A percentile compares a stretch with the other conserved stretches of the same genome.
These are phyloP conservation scores for Steccherinum ochraceum DNA, from an alignment of 768 basidiomycete species.

Conservation along the genomic window DNA sequence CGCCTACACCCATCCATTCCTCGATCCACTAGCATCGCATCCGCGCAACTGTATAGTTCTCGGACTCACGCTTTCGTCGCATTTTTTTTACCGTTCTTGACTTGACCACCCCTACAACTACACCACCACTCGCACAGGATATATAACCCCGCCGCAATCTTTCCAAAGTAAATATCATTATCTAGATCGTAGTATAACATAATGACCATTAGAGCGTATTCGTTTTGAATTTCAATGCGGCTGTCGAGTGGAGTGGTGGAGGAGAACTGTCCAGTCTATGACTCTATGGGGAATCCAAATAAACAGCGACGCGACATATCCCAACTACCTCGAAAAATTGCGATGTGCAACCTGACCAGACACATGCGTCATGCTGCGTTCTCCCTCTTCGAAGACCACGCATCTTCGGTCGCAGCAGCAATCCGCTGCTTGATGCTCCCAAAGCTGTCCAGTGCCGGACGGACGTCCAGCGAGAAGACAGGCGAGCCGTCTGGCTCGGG, in stretches of 20 bases:
- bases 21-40: neutral
- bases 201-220: conserved; percentile 4
- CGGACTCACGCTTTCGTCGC: no score
- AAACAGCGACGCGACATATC: no score
- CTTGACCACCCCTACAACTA: no score
- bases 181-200: conserved; percentile 3
- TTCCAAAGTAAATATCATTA: conserved; percentile 4
- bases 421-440: conserved; percentile 67
- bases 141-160: no score
- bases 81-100: no score
- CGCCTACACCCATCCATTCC: conserved; percentile 1
- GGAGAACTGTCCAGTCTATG: no score
- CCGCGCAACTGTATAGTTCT: neutral
- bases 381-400: conserved; percentile 42
- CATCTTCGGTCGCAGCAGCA: conserved; percentile 58
- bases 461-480: conserved; percentile 91
- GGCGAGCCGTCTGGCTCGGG: conserved; percentile 87
- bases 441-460: conserved; percentile 87
- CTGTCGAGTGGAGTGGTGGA: no score
- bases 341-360: no score
- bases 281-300: no score
- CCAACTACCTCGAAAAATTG: no score
- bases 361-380: neutral
- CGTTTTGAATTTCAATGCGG: no score
- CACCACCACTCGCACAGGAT: no score